Base-by-base conservation (phyloP, 306 rosid genomes). In the Sicyos edulis region DNA sequence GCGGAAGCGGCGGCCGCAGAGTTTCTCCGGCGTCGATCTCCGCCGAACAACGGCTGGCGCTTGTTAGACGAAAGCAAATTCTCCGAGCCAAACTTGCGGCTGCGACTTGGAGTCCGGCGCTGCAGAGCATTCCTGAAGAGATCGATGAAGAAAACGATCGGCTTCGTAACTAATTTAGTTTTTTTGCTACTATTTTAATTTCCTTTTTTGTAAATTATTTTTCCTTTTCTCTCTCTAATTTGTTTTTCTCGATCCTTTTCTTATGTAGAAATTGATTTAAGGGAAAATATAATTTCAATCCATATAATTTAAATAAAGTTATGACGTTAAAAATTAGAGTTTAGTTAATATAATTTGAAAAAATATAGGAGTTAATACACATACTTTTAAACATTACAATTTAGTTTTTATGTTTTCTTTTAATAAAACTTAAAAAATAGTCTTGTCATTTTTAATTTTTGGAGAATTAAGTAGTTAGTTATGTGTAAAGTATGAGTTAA, bases 61-160 rank as follows among this genome's bases (percentile, higher is more conserved):
- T 66, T 34, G 50, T 83, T 61, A 20, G 84, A 58, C 79, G 61
- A 58, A 88, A 82, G 79, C 79, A 82, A 20, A 15, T 62, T 20
- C 58, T 72, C 11, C 77, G 40, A 55, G 73, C 64, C 51, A 84
- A 78, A 70, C 11, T 47, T 14, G 51, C 69, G 26, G 78, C 59
- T 52, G 70, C 53, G 9, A 64, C 24, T 40, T 64, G 70, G 92
- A 75, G 79, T 53, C 90, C 90, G 53, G 84, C 75, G 0, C 79
- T 88, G 21, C 88, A 80, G 40, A 82, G 82, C 84, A 85, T 88
- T 76, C 92, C 87, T 5, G 92, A 85, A 75, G 80, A 83, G 55
- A 51, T 81, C 53, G 74, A 21, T 40, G 19, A 4, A 14, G 0
- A 15, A 54, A 52, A 52, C 20, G 56, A 52, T 14, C 56, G 19